Evolutionary conservation across 352 stramenopile genomes (phyloP).

Genomic region (Pythium brachiatum): DNA sequence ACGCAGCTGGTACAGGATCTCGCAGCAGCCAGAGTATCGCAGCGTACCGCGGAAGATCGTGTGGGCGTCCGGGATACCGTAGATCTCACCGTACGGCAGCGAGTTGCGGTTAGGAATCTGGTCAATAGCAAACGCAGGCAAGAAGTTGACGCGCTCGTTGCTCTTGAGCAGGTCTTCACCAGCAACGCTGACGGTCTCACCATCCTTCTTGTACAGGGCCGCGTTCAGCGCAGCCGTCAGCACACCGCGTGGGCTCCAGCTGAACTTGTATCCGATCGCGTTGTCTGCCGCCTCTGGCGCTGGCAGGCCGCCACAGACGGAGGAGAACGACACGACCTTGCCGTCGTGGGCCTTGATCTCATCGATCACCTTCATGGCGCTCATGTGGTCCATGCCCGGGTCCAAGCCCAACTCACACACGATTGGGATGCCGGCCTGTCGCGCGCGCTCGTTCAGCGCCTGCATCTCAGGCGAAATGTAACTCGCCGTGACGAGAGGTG

Average conservation of each 20-base stretch:
- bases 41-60: slow-evolving; percentile 94
- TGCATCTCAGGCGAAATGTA: slow-evolving; percentile 95
- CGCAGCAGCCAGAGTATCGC: slow-evolving; percentile 91
- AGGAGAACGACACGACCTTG: slow-evolving; percentile 90
- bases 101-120: slow-evolving; percentile 95
- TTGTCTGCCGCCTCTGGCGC: slow-evolving; percentile 95
- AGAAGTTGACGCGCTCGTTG: slow-evolving; percentile 83
- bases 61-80: slow-evolving; percentile 91
- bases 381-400: slow-evolving; percentile 97
- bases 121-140: slow-evolving; percentile 92
- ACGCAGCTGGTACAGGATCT: slow-evolving; percentile 88
- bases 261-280: slow-evolving; percentile 97
- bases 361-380: slow-evolving; percentile 96
- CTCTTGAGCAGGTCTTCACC: slow-evolving; percentile 86
- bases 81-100: slow-evolving; percentile 91
- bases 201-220: slow-evolving; percentile 87
- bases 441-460: slow-evolving; percentile 66
- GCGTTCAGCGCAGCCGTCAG: slow-evolving; percentile 91
- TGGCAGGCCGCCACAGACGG: slow-evolving; percentile 93
- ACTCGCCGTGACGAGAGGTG: slow-evolving; percentile 93
- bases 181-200: slow-evolving; percentile 77
- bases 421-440: slow-evolving; percentile 85
- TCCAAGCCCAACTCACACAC: slow-evolving; percentile 96
- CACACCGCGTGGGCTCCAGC: slow-evolving; percentile 94
- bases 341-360: slow-evolving; percentile 90